Base-by-base conservation (phyloP, 805 yeast species). In the Alloascoidea hylecoeti region DNA sequence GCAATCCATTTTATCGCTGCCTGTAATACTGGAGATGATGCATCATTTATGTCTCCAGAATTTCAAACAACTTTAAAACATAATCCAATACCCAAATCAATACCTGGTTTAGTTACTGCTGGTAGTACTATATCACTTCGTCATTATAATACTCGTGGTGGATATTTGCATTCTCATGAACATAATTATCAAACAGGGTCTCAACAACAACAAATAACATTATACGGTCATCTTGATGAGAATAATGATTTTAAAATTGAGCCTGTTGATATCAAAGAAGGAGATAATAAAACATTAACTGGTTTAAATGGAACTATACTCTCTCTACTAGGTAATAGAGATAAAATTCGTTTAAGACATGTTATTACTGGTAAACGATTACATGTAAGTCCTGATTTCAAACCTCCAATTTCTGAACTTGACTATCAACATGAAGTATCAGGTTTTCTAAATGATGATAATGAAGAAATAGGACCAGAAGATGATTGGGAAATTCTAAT, bases 381-480 rank as follows among this genome's bases (percentile, higher is more conserved):
- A 51, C 94, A 82, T 57, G 94, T 86, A 1, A 75, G 92, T 5
- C 94, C 81, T 52, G 92, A 82, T 53, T 78, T 78, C 49, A 77
- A 81, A 56, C 76, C 88, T 17, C 83, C 89, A 15, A 84, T 80
- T 15, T 64, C 78, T 41, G 94, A 82, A 49, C 13, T 23, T n/a
- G 70, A 83, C 17, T 82, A 92, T 92, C 88, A 79, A 60, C 79
- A 78, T 56, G 94, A 82, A 61, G 84, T 68, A 15, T 69, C 85
- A 3, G 71, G 75, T 1, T 72, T 72, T 49, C 58, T 60, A 2
- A 92, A 84, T 14, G 81, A 81, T 46, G 63, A 68, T 33, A 75
- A 74, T 51, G 86, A 82, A 53, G 70, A 72, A 44, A 86, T 85
- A 68, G 70, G 70, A 40, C 58, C 89, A 15, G 66, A 70, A 48